phyloP scores from a whole-genome alignment of 2,329 filamentous ascomycete genomes.

The Trichoderma endophyticum region DNA sequence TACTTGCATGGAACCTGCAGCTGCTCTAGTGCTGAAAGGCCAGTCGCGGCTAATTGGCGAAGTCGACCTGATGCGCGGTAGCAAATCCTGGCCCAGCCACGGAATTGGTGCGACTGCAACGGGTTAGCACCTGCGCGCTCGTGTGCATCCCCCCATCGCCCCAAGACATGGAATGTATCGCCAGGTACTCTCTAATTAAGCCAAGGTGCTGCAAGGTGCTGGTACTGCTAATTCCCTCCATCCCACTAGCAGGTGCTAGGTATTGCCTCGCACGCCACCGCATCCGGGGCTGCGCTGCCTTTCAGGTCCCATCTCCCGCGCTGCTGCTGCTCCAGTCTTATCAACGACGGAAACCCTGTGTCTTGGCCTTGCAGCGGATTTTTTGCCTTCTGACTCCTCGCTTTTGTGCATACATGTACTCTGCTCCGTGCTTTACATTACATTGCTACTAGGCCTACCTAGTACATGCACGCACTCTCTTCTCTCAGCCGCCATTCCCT shows the following conservation, averaged over 20 bases:
- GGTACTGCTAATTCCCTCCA: not conserved
- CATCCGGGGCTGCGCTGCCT: slow-evolving; percentile 7
- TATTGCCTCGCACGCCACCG: slow-evolving; percentile 12
- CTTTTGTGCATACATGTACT: not conserved
- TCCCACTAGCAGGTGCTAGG: not conserved
- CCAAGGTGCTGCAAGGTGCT: too few relatives aligned
- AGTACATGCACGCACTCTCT: not conserved
- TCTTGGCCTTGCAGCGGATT: not conserved
- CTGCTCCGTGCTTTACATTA: not conserved
- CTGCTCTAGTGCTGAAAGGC: not conserved
- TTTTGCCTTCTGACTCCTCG: slow-evolving; percentile 3
- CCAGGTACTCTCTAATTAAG: not conserved
- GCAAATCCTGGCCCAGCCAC: not conserved
- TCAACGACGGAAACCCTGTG: not conserved
- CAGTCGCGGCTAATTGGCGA: slow-evolving; percentile 9
- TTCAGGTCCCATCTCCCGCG: slow-evolving; percentile 11
- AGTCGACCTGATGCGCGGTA: not conserved
- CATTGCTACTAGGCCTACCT: too few relatives aligned
- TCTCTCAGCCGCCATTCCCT: not conserved
- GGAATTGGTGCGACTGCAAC: not conserved
- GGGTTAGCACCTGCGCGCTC: not conserved
- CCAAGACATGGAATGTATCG: not conserved
- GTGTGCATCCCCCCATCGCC: not conserved
- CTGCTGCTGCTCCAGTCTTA: not conserved
- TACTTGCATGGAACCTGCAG: not conserved